A percentile compares a stretch with the other conserved stretches of the same genome.
These are phyloP conservation scores for Vanrija sp. DNA, from an alignment of 1,284 basidiomycete genomes.

Conservation along the genomic window DNA sequence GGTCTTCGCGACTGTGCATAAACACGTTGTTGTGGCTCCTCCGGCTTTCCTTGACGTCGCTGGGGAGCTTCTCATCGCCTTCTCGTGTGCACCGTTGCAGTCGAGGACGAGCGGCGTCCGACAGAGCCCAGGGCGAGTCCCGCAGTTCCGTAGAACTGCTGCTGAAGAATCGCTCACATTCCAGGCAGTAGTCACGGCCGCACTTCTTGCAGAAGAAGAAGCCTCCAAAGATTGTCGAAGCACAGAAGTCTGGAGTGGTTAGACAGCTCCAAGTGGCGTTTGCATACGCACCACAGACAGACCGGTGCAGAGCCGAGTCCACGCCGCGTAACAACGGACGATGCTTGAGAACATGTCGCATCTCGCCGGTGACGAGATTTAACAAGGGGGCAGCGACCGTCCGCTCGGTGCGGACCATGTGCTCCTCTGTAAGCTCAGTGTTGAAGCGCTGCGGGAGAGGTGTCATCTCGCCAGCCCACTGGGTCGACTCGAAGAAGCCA, in stretches of 20 bases:
- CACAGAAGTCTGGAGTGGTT: slow-evolving; percentile 68
- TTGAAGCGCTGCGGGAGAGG: slow-evolving; percentile 42
- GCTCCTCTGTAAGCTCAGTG: slow-evolving; percentile 20
- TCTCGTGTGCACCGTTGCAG: slow-evolving; percentile 18
- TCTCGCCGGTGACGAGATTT: slow-evolving; percentile 64
- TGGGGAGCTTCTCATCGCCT: slow-evolving; percentile 5
- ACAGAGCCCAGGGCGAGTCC: slow-evolving; percentile 50
- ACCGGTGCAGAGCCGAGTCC: slow-evolving; percentile 67
- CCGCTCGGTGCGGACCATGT: slow-evolving; percentile 34
- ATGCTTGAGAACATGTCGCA: slow-evolving; percentile 60
- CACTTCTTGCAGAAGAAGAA: slow-evolving; percentile 86
- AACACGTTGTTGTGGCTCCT: not conserved
- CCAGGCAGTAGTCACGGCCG: slow-evolving; percentile 80
- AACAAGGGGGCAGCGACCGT: slow-evolving; percentile 68
- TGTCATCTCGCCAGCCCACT: slow-evolving; percentile 26
- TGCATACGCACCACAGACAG: slow-evolving; percentile 67
- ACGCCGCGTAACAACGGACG: slow-evolving; percentile 66
- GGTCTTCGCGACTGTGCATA: slow-evolving; percentile 50
- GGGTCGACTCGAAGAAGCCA: slow-evolving; percentile 36
- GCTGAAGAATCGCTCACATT: slow-evolving; percentile 70
- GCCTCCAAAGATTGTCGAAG: slow-evolving; percentile 83
- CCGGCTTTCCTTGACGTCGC: not conserved
- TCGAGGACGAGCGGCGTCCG: slow-evolving; percentile 43
- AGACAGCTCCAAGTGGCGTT: too few species aligned
- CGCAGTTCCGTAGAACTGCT: slow-evolving; percentile 58